Conservation (phyloP, 192 early-diverging fungal species). For the Entophlyctis luteolus region DNA sequence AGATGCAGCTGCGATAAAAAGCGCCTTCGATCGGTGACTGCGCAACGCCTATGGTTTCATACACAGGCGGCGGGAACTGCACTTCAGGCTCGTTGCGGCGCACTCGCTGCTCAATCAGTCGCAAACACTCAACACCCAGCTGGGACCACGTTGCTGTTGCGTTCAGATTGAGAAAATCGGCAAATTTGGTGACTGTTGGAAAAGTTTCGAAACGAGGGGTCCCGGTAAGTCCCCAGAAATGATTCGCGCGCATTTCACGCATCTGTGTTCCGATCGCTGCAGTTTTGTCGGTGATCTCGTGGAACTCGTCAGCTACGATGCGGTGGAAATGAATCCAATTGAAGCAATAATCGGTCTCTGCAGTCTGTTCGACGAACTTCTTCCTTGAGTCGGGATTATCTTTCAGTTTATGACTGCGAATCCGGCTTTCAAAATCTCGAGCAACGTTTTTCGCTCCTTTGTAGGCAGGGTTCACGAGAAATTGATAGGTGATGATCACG, state of each 20-base stretch:
- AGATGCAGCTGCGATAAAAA: background rate
- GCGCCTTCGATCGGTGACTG: constrained; percentile 14
- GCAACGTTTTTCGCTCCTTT: constrained; percentile 18
- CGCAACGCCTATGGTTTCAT: constrained; percentile 18
- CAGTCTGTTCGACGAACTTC: constrained; percentile 3
- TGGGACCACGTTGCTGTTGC: background rate
- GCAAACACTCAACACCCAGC: background rate
- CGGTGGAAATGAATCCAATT: constrained; percentile 28
- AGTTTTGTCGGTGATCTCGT: constrained; percentile 19
- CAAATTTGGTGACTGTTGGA: background rate
- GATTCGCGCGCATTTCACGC: background rate
- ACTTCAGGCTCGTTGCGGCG: constrained; percentile 26
- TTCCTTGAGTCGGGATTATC: background rate
- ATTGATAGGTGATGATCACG: constrained; percentile 12
- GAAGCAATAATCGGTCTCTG: background rate
- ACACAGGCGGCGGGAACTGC: constrained; percentile 9
- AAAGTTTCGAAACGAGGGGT: constrained; percentile 5
- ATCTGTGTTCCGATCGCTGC: background rate
- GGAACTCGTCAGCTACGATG: constrained; percentile 26
- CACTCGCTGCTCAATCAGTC: constrained; percentile 11
- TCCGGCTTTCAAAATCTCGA: background rate
- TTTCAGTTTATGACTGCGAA: background rate
- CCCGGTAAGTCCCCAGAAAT: constrained; percentile 26
- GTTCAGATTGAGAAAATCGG: constrained; percentile 15
- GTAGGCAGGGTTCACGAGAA: constrained; percentile 12